A percentile compares a stretch with the other conserved stretches of the same genome.
These are phyloP conservation scores for Pugionium cornutum DNA, from an alignment of 345 rosid species.

Conservation along the genomic window DNA sequence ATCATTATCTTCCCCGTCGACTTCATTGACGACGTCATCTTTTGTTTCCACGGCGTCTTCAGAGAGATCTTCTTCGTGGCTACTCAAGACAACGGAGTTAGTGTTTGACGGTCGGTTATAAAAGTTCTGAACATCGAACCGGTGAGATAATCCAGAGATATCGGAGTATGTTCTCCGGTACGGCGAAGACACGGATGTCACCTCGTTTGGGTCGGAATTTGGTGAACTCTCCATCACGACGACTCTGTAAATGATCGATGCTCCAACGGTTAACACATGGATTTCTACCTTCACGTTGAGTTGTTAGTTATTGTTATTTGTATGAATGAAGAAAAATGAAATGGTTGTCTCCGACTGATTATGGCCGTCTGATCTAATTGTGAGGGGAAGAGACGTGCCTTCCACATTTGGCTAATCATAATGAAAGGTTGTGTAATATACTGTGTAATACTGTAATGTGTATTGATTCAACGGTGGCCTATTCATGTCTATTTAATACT, in stretches of 20 bases:
- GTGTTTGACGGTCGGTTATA: conserved; percentile 35
- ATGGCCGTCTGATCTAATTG: conserved; percentile 29
- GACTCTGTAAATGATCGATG: background rate
- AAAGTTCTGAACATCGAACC: background rate
- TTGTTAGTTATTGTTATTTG: background rate
- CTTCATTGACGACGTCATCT: background rate
- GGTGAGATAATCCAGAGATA: conserved; percentile 51
- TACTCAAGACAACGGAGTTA: conserved; percentile 24
- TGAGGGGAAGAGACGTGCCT: conserved; percentile 43
- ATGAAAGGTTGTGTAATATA: conserved; percentile 26
- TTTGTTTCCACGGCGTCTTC: conserved; percentile 34
- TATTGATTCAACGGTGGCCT: conserved; percentile 30
- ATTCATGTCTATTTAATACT: too few relatives aligned
- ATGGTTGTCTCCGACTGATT: conserved; percentile 20
- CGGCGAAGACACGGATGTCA: too few relatives aligned
- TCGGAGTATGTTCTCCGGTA: conserved; percentile 45
- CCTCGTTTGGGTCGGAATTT: conserved; percentile 54
- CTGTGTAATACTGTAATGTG: conserved; percentile 21
- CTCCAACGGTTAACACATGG: too few relatives aligned
- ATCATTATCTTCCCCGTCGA: conserved; percentile 12
- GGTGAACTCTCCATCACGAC: conserved; percentile 47
- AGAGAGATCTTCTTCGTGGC: conserved; percentile 35
- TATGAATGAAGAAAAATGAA: background rate
- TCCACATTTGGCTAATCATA: conserved; percentile 40
- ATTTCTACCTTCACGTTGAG: background rate